Evolutionary conservation across 345 rosid species (phyloP).

Genomic region (Microcos paniculata): DNA sequence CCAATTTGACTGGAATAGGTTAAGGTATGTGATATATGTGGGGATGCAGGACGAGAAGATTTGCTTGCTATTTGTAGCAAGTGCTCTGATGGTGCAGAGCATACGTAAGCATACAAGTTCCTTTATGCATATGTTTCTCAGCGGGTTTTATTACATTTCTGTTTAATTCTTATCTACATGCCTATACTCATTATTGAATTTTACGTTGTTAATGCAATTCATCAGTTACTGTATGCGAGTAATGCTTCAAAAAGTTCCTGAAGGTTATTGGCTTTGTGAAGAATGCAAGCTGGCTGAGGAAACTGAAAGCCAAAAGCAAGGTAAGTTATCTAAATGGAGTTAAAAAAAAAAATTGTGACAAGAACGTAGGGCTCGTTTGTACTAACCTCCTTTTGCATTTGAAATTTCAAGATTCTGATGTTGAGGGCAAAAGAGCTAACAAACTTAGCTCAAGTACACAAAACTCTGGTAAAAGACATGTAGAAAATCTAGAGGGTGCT

Average conservation of each 20-base stretch:
- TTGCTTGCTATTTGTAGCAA: constrained; percentile 87
- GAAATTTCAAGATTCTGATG: constrained; percentile 48
- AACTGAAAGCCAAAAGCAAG: constrained; percentile 65
- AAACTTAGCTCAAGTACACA: constrained; percentile 31
- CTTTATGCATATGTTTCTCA: neutral
- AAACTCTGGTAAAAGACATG: constrained; percentile 52
- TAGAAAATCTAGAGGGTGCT: constrained; percentile 54
- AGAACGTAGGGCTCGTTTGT: neutral
- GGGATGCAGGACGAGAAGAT: constrained; percentile 99
- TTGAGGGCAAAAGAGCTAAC: constrained; percentile 45
- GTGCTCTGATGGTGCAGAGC: constrained; percentile 99
- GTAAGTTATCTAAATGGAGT: constrained; percentile 34
- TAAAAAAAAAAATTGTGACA: neutral
- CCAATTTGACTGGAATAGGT: constrained; percentile 55
- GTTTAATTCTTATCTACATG: neutral
- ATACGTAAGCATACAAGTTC: constrained; percentile 67
- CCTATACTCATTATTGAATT: constrained; percentile 8
- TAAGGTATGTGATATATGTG: constrained; percentile 98
- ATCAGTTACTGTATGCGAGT: constrained; percentile 96
- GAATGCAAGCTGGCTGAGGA: constrained; percentile 84
- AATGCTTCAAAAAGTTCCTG: constrained; percentile 82
- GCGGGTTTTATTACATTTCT: constrained; percentile 3
- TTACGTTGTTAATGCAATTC: constrained; percentile 22
- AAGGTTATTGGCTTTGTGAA: constrained; percentile 95
- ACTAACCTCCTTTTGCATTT: constrained; percentile 22